phyloP scores from a whole-genome alignment of 306 rosid genomes.

The Leucaena leucocephala region DNA sequence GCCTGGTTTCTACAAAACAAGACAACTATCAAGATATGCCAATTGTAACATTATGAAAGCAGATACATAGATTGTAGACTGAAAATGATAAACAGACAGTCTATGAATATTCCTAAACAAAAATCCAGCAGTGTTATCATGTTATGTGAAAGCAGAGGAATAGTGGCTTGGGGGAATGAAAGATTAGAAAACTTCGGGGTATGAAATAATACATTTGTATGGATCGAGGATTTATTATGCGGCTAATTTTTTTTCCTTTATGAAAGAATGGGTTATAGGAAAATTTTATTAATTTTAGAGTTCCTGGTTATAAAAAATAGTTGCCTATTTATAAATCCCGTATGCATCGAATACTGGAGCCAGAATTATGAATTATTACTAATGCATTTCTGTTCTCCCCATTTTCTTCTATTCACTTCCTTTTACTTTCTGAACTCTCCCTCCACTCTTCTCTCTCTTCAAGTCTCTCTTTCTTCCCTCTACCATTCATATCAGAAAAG shows the following conservation, averaged over 20 bases:
- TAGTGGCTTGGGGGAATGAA: not conserved
- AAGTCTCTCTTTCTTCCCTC: not conserved
- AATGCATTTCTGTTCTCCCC: not conserved
- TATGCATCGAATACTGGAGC: not conserved
- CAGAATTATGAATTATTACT: not conserved
- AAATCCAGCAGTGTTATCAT: conserved; percentile 20
- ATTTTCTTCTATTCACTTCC: not conserved
- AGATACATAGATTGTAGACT: not conserved
- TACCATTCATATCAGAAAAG: not conserved
- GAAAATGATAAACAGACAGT: conserved; percentile 26
- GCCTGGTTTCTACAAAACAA: conserved; percentile 80
- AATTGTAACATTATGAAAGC: conserved; percentile 29
- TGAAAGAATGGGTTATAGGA: not conserved
- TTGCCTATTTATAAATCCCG: not conserved
- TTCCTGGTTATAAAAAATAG: not conserved
- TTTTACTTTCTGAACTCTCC: not conserved
- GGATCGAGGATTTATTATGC: not conserved
- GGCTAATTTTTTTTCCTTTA: not conserved
- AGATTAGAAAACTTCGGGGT: not conserved
- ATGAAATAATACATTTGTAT: not conserved
- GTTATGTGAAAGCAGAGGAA: not conserved
- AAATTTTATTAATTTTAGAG: not conserved
- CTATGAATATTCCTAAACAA: conserved; percentile 28
- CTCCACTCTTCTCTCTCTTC: not conserved
- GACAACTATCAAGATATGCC: conserved; percentile 19